Percentiles rank a stretch among this genome's conserved stretches.
Evolutionary conservation across 73 alveolate species (phyloP).

Genomic region (Blepharisma japonicum): DNA sequence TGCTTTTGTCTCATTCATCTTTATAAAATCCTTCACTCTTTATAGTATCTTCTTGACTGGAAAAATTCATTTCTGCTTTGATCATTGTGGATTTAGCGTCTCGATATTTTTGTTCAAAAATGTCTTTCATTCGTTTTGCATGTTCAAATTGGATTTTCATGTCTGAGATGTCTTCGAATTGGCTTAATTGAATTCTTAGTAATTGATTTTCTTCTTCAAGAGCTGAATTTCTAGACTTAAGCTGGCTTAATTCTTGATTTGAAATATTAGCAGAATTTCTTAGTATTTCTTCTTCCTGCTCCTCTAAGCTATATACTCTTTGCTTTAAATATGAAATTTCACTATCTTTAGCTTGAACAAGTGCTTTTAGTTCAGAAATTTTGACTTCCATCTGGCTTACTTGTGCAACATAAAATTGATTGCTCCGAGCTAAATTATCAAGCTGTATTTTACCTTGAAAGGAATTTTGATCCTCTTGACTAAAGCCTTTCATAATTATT

Average conservation of each 20-base stretch:
- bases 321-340: constrained; percentile 10
- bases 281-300: background rate
- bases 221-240: background rate
- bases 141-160: constrained; percentile 14
- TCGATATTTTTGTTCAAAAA: constrained; percentile 15
- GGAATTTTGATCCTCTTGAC: no score
- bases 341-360: constrained; percentile 27
- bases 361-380: constrained; percentile 17
- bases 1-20: no score
- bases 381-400: constrained; percentile 29
- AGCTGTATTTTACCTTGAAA: background rate
- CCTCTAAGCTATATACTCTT: background rate
- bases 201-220: background rate
- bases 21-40: no score
- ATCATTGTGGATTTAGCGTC: constrained; percentile 3
- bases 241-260: no score
- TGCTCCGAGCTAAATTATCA: background rate
- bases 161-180: constrained; percentile 7
- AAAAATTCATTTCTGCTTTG: no score
- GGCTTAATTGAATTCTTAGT: background rate
- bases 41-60: no score
- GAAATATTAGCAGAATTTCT: no score
- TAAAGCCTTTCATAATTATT: no score
- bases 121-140: constrained; percentile 1
- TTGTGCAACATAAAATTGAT: constrained; percentile 23